Evolutionary conservation across 768 basidiomycete genomes (phyloP).

Genomic region (Suillus luteus): DNA sequence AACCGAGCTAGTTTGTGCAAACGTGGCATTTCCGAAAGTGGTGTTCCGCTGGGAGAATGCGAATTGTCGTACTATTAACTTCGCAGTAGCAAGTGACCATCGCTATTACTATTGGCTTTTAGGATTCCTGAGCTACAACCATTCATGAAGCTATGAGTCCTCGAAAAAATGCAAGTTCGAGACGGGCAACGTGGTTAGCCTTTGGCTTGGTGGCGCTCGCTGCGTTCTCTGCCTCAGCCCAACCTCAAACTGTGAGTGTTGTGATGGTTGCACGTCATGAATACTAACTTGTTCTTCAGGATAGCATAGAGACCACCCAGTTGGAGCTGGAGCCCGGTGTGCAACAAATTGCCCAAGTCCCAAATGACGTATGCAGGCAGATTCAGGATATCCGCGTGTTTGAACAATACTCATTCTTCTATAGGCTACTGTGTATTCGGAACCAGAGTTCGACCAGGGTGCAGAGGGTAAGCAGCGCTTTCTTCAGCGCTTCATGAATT

Average conservation of each 20-base stretch:
- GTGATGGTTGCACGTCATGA: not conserved
- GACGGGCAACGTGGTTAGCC: constrained; percentile 56
- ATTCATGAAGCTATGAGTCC: constrained; percentile 21
- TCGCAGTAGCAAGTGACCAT: not conserved
- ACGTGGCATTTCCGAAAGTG: constrained; percentile 4
- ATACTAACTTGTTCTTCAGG: not conserved
- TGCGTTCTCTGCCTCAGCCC: constrained; percentile 47
- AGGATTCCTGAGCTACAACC: not conserved
- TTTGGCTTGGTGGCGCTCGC: constrained; percentile 59
- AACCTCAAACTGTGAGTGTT: constrained; percentile 23
- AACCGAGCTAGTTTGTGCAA: not conserved
- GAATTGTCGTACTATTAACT: not conserved
- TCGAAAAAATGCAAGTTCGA: constrained; percentile 25
- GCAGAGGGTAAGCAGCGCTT: constrained; percentile 48
- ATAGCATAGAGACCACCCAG: not conserved
- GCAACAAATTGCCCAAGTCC: constrained; percentile 2
- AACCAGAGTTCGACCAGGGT: constrained; percentile 41
- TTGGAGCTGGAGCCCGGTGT: not conserved
- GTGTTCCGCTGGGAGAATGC: not conserved
- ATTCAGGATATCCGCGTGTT: not conserved
- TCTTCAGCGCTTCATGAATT: constrained; percentile 1
- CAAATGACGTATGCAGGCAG: constrained; percentile 1
- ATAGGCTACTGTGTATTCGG: constrained; percentile 17
- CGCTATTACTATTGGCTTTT: not conserved
- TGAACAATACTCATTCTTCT: constrained; percentile 5